Evolutionary conservation across 805 yeast genomes (phyloP), one percentile per base, ranked within the genome.

Genomic region (Hanseniaspora singularis): DNA sequence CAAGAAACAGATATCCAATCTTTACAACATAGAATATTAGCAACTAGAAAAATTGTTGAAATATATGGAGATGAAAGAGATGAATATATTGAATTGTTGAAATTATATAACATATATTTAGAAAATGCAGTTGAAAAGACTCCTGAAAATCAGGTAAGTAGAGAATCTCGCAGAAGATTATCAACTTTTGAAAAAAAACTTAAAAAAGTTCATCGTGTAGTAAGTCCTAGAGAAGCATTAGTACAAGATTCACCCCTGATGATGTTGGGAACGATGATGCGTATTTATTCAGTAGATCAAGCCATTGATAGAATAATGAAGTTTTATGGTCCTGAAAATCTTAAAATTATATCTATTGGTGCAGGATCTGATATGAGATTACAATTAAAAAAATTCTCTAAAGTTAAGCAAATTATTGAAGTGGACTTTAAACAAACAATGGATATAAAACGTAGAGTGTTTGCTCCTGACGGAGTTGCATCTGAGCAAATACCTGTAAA

Each of bases 351-450:
- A 11, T 43, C 47, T 3, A 20, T 43, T 20, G 47, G 47, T 12
- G 32, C 40, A 23, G 47, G 47, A 6, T 43, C 47, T 12, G 47
- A 43, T 43, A 20, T 43, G 14, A 43, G 47, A 19, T 43, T 43
- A 18, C 36, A 36, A 30, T 26, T 15, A 6, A 27, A 28, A 4
- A 37, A 37, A 16, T 43, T 36, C 23, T 12, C 32, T 8, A n/a
- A 30, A 3, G 8, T 38, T 14, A 4, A 18, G 15, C 11, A 24
- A n/a, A 43, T 43, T 4, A 4, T 43, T 6, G 47, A 43, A 15
- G 11, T 43, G 8, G 47, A 43, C 16, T 43, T 43, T 18, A 30
- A 37, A 16, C 41, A 43, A 20, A 23, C 33, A 11, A 15, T 43
- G 11, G 14, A 15, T 14, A 20, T 10, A 43, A 43, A 22, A 20